Evolutionary conservation across 225 moss, liverwort and hornwort species (phyloP).

Genomic region (Straminergon stramineum): DNA sequence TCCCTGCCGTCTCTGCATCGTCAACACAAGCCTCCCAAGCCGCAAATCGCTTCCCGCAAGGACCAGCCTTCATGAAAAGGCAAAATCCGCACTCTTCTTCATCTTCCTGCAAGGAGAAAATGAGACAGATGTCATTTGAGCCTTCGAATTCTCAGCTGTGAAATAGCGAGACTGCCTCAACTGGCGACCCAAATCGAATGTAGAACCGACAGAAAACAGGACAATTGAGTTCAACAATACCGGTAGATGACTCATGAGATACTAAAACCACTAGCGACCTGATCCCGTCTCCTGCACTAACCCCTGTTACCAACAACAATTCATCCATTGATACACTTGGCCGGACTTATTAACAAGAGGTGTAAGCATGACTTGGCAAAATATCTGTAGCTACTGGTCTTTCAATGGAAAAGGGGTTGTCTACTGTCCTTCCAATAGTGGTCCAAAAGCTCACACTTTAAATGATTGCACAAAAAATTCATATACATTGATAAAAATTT

Average conservation of each 20-base stretch:
- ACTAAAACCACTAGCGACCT: not conserved
- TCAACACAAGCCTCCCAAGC: constrained; percentile 94
- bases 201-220: not conserved
- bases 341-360: not conserved
- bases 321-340: not conserved
- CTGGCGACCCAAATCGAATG: not conserved
- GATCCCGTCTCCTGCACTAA: not conserved
- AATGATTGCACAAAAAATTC: not conserved
- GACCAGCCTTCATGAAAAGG: constrained; percentile 85
- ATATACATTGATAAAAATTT: too few relatives aligned
- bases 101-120: constrained; percentile 31
- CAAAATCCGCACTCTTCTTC: constrained; percentile 93
- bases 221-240: not conserved
- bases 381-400: not conserved
- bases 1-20: constrained; percentile 59
- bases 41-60: constrained; percentile 77
- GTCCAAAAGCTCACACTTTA: not conserved
- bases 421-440: not conserved
- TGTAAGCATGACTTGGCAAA: not conserved
- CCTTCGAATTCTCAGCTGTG: not conserved
- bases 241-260: not conserved
- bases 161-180: not conserved
- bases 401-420: not conserved
- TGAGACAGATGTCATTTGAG: not conserved
- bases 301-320: not conserved